Conservation (phyloP, 2,329 filamentous ascomycete species). For the Neoarthrinium moseri region DNA sequence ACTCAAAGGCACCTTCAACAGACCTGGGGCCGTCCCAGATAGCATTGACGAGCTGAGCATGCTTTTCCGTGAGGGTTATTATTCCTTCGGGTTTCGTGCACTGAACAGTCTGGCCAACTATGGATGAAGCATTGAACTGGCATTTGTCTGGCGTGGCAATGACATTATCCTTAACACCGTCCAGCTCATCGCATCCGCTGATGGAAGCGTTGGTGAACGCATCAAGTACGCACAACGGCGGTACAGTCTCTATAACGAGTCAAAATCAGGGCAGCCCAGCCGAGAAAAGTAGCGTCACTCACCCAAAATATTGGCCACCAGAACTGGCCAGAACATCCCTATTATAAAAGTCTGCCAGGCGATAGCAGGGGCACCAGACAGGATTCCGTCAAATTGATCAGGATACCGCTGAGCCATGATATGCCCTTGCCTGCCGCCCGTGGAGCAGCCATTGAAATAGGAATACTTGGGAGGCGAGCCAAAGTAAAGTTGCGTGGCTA, state of each 20-base stretch:
- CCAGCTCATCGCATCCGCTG: background rate
- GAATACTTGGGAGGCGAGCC: slow-evolving; percentile 35
- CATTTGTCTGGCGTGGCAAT: background rate
- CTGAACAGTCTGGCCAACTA: background rate
- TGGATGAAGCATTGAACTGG: background rate
- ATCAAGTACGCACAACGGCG: background rate
- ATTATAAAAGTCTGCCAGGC: slow-evolving; percentile 21
- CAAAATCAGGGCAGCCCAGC: no score
- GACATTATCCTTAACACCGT: background rate
- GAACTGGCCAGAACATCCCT: background rate
- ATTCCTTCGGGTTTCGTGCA: background rate
- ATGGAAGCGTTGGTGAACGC: background rate
- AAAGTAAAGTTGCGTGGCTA: slow-evolving; percentile 42
- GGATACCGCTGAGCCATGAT: slow-evolving; percentile 51
- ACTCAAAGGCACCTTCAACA: background rate
- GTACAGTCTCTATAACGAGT: no score
- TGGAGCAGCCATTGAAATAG: slow-evolving; percentile 52
- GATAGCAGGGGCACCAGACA: slow-evolving; percentile 44
- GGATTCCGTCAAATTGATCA: slow-evolving; percentile 51
- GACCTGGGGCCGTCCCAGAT: background rate
- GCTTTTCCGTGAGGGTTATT: background rate
- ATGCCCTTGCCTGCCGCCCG: slow-evolving; percentile 54
- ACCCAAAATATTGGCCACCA: no score
- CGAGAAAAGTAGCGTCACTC: no score
- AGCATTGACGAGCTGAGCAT: background rate